Percentiles rank a stretch among this genome's conserved stretches.
phyloP scores from a whole-genome alignment of 2,329 filamentous ascomycete species.

The Diaporthe longicolla region DNA sequence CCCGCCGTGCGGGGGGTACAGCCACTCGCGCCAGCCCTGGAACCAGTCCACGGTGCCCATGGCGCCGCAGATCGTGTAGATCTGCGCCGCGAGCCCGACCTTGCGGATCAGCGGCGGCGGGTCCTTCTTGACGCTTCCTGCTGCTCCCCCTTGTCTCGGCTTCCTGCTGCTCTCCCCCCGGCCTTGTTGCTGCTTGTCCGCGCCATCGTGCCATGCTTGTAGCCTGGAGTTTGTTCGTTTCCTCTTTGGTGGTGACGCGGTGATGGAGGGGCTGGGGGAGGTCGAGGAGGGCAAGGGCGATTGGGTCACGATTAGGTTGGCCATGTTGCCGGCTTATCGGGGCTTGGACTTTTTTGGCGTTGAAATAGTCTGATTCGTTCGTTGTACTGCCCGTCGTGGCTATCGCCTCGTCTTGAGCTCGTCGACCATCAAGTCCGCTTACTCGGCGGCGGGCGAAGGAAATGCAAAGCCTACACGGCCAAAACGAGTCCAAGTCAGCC shows the following conservation, averaged over 20 bases:
- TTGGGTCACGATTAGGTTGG: conserved; percentile 8
- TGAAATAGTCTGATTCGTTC: not conserved
- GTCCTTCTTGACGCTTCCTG: conserved; percentile 16
- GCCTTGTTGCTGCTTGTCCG: conserved; percentile 14
- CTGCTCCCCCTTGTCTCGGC: not conserved
- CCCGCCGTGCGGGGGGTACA: conserved; percentile 30
- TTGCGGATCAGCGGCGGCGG: conserved; percentile 36
- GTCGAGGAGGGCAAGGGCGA: not conserved
- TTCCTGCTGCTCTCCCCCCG: not conserved
- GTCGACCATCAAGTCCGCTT: conserved; percentile 18
- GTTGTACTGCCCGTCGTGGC: not conserved
- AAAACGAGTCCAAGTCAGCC: not conserved
- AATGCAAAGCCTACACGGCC: not conserved
- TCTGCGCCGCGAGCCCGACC: conserved; percentile 37
- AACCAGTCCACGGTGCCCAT: conserved; percentile 33
- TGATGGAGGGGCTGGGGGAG: not conserved
- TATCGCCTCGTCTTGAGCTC: not conserved
- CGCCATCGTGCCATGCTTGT: conserved; percentile 23
- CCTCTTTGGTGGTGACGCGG: not conserved
- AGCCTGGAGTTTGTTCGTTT: conserved; percentile 9
- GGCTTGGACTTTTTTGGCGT: not conserved
- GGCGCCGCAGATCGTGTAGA: conserved; percentile 34
- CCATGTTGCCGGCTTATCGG: not conserved
- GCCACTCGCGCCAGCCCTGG: conserved; percentile 38
- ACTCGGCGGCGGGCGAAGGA: conserved; percentile 37